phyloP scores from a whole-genome alignment of 306 rosid species.

The Lathyrus tuberosus region DNA sequence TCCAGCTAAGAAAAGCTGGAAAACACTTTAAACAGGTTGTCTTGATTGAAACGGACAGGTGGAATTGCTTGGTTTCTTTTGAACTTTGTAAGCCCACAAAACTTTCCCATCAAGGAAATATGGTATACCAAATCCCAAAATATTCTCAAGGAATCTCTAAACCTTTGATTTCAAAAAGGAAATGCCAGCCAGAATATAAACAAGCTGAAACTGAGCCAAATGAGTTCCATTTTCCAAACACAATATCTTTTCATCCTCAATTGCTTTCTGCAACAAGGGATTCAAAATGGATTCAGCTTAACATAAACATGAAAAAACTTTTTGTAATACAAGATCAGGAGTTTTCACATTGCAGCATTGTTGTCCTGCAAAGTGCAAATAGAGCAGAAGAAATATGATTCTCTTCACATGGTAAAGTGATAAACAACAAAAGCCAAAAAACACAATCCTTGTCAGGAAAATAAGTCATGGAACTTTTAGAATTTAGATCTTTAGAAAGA shows the following conservation, averaged over 20 bases:
- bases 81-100: slow-evolving; percentile 47
- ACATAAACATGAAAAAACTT: not conserved
- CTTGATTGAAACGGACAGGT: slow-evolving; percentile 61
- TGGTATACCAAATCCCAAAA: slow-evolving; percentile 59
- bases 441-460: slow-evolving; percentile 40
- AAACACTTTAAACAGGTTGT: slow-evolving; percentile 49
- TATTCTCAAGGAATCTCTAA: slow-evolving; percentile 61
- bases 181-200: slow-evolving; percentile 17
- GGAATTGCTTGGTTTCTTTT: slow-evolving; percentile 45
- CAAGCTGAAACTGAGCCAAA: slow-evolving; percentile 4
- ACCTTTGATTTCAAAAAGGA: slow-evolving; percentile 32
- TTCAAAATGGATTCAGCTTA: slow-evolving; percentile 22
- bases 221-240: slow-evolving; percentile 21
- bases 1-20: slow-evolving; percentile 58
- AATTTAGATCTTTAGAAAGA: slow-evolving; percentile 38
- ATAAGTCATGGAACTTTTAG: slow-evolving; percentile 30
- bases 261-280: slow-evolving; percentile 12
- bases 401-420: slow-evolving; percentile 30
- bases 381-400: slow-evolving; percentile 30
- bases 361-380: slow-evolving; percentile 26
- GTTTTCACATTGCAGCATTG: slow-evolving; percentile 16
- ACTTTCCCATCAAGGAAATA: slow-evolving; percentile 41
- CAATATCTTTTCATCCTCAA: slow-evolving; percentile 9
- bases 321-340: slow-evolving; percentile 17
- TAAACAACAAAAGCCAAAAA: slow-evolving; percentile 45